These are phyloP conservation scores for Penicillium rolfsii DNA, from an alignment of 2,329 filamentous ascomycete species.

Conservation along the genomic window DNA sequence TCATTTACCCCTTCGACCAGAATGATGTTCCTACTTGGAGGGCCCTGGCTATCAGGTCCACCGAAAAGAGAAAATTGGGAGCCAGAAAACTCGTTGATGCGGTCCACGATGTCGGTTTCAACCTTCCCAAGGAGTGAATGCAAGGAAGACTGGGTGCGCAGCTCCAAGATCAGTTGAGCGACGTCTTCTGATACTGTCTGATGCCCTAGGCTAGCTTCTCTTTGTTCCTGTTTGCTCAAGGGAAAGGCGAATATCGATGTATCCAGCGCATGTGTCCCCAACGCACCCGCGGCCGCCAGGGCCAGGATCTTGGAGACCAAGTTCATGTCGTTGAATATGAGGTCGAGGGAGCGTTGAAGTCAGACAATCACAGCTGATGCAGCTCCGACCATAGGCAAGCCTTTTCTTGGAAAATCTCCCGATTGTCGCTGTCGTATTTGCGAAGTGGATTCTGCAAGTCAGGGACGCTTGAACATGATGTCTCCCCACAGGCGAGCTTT, in stretches of 20 bases:
- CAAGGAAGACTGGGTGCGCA: conserved; percentile 56
- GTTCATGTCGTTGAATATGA: conserved; percentile 29
- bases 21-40: conserved; percentile 38
- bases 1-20: conserved; percentile 61
- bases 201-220: not conserved
- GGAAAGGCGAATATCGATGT: conserved; percentile 41
- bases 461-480: not conserved
- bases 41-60: conserved; percentile 25
- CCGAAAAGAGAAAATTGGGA: conserved; percentile 57
- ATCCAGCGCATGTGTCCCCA: conserved; percentile 36
- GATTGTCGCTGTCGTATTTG: not conserved
- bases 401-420: not conserved
- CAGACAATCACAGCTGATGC: not conserved
- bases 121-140: conserved; percentile 44
- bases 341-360: conserved; percentile 1
- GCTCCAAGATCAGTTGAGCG: conserved; percentile 46
- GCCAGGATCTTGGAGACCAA: conserved; percentile 33
- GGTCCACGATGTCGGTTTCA: conserved; percentile 56
- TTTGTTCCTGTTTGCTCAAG: conserved; percentile 8
- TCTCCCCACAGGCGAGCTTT: not conserved
- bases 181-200: conserved; percentile 34
- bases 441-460: not conserved
- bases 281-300: conserved; percentile 30
- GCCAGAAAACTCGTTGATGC: conserved; percentile 65
- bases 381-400: not conserved